phyloP scores from a whole-genome alignment of 2,329 filamentous ascomycete genomes.

The Colletotrichum nymphaeae region DNA sequence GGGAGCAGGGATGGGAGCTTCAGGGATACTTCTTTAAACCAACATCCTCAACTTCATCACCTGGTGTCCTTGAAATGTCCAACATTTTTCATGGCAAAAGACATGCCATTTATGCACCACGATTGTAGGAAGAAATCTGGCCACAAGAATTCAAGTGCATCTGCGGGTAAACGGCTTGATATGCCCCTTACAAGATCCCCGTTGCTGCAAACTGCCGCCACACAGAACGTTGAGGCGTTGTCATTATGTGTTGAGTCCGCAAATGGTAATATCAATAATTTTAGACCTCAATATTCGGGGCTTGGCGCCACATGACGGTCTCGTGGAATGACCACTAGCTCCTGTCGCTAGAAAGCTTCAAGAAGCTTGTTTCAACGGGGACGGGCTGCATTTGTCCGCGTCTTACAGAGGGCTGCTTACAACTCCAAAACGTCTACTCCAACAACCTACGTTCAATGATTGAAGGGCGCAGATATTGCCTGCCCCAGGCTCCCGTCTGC shows the following conservation, averaged over 20 bases:
- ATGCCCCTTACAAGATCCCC: not conserved
- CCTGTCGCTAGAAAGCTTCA: not conserved
- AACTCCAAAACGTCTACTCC: not conserved
- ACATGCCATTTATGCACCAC: not conserved
- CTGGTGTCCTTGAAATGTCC: not conserved
- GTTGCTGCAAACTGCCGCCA: not conserved
- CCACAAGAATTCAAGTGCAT: not conserved
- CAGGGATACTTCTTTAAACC: not conserved
- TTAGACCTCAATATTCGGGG: not conserved
- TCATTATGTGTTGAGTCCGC: not conserved
- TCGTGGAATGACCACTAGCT: not conserved
- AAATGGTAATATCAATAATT: not conserved
- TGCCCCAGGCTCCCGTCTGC: too few relatives aligned
- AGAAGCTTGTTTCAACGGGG: not conserved
- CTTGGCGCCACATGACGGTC: not conserved
- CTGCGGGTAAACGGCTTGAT: not conserved
- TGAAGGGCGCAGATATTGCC: not conserved
- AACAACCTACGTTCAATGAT: not conserved
- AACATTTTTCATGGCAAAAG: not conserved
- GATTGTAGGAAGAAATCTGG: not conserved
- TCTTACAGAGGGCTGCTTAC: not conserved
- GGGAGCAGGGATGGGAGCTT: constrained; percentile 3
- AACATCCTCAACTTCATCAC: not conserved
- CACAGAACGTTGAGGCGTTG: not conserved
- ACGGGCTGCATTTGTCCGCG: not conserved